These are phyloP conservation scores for Schizophyllum amplum DNA, from an alignment of 1,284 basidiomycete genomes.

Conservation along the genomic window DNA sequence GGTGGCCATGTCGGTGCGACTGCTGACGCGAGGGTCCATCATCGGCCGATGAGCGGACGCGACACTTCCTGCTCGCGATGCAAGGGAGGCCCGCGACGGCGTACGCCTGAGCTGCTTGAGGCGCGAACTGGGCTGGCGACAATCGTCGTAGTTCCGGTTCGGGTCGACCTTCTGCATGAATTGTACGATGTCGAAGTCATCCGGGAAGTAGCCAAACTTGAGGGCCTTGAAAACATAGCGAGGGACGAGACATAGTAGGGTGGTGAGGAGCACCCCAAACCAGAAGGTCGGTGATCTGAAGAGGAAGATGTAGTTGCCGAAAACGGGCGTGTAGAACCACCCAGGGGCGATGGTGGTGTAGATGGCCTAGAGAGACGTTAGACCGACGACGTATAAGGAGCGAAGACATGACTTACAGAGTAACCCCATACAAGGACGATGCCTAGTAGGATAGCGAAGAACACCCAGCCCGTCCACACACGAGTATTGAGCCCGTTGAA, in stretches of 20 bases:
- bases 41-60: slow-evolving; percentile 21
- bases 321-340: slow-evolving; percentile 65
- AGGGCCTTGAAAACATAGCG: slow-evolving; percentile 74
- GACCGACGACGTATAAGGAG: not conserved
- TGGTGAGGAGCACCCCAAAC: slow-evolving; percentile 69
- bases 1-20: slow-evolving; percentile 79
- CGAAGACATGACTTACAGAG: slow-evolving; percentile 46
- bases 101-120: slow-evolving; percentile 8
- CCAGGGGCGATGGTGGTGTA: slow-evolving; percentile 76
- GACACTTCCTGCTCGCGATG: slow-evolving; percentile 12
- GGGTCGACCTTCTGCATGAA: slow-evolving; percentile 58
- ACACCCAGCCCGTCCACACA: slow-evolving; percentile 93
- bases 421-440: slow-evolving; percentile 69
- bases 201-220: slow-evolving; percentile 68
- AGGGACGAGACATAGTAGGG: slow-evolving; percentile 71
- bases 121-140: slow-evolving; percentile 4
- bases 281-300: slow-evolving; percentile 89
- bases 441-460: slow-evolving; percentile 78
- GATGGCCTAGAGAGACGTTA: slow-evolving; percentile 46
- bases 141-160: slow-evolving; percentile 18
- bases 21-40: slow-evolving; percentile 37
- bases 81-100: slow-evolving; percentile 8
- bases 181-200: slow-evolving; percentile 81
- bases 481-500: slow-evolving; percentile 88
- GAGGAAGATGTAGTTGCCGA: slow-evolving; percentile 73